Percentiles rank a stretch among this genome's conserved stretches.
phyloP scores from a whole-genome alignment of 2,329 filamentous ascomycete species.

The Fusarium napiforme region DNA sequence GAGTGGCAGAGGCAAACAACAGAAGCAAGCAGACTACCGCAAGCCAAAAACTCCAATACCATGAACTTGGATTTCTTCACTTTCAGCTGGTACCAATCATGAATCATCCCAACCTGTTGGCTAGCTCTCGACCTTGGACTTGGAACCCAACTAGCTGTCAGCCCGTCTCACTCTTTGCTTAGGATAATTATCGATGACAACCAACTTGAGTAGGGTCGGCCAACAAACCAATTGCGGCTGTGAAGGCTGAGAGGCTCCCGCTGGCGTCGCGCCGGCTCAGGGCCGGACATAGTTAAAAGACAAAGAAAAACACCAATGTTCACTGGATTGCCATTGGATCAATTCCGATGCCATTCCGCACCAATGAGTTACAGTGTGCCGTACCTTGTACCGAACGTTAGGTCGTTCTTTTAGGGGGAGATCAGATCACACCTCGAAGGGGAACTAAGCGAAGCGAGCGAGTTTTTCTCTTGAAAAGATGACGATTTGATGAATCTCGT shows the following conservation, averaged over 20 bases:
- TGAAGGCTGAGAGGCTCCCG: constrained; percentile 8
- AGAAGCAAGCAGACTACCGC: neutral
- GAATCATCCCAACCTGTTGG: constrained; percentile 3
- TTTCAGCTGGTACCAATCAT: constrained; percentile 19
- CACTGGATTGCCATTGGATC: neutral
- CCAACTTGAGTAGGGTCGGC: constrained; percentile 7
- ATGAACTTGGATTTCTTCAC: constrained; percentile 25
- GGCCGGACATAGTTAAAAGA: constrained; percentile 14
- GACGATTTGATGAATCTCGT: constrained; percentile 26
- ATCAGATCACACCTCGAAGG: constrained; percentile 5
- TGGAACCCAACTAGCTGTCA: neutral
- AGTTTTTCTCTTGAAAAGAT: constrained; percentile 15
- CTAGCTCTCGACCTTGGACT: constrained; percentile 5
- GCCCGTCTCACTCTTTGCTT: neutral
- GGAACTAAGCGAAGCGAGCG: constrained; percentile 4
- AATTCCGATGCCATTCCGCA: constrained; percentile 1
- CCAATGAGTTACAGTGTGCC: neutral
- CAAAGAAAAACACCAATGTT: constrained; percentile 11
- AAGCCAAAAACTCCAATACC: constrained; percentile 12
- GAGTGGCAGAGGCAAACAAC: constrained; percentile 12
- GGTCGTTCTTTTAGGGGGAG: neutral
- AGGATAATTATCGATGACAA: neutral
- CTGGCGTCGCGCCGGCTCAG: constrained; percentile 33
- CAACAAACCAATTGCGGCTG: constrained; percentile 19
- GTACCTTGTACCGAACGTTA: constrained; percentile 14